A percentile compares a stretch with the other conserved stretches of the same genome.
Evolutionary conservation across 106 monocot genomes (phyloP).

Genomic region (Iris macrosiphon): DNA sequence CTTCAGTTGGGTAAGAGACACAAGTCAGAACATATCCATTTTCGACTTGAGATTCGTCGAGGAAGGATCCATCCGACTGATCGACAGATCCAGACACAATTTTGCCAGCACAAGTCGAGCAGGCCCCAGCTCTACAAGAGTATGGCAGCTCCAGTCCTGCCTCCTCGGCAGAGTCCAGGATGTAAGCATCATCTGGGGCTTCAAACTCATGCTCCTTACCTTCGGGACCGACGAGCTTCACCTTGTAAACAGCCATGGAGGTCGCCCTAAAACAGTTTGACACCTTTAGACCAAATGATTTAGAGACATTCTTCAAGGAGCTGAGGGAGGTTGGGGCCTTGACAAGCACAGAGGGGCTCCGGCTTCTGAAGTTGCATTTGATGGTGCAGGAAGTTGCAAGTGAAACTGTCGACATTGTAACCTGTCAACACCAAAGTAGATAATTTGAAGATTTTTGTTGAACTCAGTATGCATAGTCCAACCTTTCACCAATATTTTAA

Average conservation of each 20-base stretch:
- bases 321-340: conserved; percentile 5
- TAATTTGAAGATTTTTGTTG: no score
- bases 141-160: conserved; percentile 27
- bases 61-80: conserved; percentile 33
- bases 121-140: conserved; percentile 31
- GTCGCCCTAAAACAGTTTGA: conserved; percentile 16
- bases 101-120: conserved; percentile 27
- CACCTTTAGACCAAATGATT: conserved; percentile 11
- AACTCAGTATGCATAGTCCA: no score
- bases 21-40: conserved; percentile 28
- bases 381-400: conserved; percentile 6
- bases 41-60: conserved; percentile 19
- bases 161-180: conserved; percentile 27
- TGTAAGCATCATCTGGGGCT: conserved; percentile 26
- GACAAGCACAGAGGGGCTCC: not conserved
- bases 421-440: no score
- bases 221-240: conserved; percentile 25
- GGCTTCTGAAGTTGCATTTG: not conserved
- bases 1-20: conserved; percentile 17
- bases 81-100: conserved; percentile 17
- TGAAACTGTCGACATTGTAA: conserved; percentile 14
- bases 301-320: not conserved
- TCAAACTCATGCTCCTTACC: conserved; percentile 24
- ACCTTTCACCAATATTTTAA: no score
- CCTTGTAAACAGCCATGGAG: conserved; percentile 28